A percentile compares a stretch with the other conserved stretches of the same genome.
Conservation (phyloP, 306 rosid species). For the Cucumis cinereus region DNA sequence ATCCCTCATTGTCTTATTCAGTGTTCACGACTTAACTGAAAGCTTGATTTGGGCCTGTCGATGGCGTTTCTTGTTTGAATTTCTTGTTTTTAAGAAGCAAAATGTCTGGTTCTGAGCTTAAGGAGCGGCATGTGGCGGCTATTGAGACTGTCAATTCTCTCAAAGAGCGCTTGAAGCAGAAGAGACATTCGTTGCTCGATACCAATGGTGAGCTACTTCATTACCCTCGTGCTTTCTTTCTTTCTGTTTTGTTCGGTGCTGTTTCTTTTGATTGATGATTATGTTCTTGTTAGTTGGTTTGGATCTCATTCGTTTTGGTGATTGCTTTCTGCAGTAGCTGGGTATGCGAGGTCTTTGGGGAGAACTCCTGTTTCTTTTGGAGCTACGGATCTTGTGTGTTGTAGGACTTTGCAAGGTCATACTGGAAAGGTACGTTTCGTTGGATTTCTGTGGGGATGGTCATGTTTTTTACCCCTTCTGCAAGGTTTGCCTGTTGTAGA, state of each 20-base stretch:
- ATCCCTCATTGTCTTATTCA: neutral
- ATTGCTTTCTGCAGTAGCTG: conserved; percentile 42
- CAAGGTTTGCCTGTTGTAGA: neutral
- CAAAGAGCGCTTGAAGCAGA: conserved; percentile 57
- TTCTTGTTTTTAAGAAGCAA: neutral
- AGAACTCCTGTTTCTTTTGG: conserved; percentile 64
- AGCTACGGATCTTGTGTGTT: conserved; percentile 93
- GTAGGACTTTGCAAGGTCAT: conserved; percentile 87
- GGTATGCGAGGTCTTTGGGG: conserved; percentile 57
- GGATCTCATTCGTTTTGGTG: conserved; percentile 26
- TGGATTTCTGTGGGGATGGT: neutral
- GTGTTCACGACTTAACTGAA: neutral
- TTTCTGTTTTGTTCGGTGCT: neutral
- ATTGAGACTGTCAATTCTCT: conserved; percentile 71
- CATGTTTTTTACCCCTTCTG: neutral
- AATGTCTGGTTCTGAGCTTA: conserved; percentile 86
- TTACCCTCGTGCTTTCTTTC: neutral
- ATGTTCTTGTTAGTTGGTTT: neutral
- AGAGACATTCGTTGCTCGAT: conserved; percentile 66
- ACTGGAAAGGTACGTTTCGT: conserved; percentile 48
- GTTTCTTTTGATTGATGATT: neutral
- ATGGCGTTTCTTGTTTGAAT: conserved; percentile 19
- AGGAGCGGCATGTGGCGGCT: conserved; percentile 76
- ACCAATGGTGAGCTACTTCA: conserved; percentile 41
- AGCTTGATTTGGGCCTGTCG: neutral